Conservation (phyloP, 306 rosid genomes). For the Herpetospermum pedunculosum region DNA sequence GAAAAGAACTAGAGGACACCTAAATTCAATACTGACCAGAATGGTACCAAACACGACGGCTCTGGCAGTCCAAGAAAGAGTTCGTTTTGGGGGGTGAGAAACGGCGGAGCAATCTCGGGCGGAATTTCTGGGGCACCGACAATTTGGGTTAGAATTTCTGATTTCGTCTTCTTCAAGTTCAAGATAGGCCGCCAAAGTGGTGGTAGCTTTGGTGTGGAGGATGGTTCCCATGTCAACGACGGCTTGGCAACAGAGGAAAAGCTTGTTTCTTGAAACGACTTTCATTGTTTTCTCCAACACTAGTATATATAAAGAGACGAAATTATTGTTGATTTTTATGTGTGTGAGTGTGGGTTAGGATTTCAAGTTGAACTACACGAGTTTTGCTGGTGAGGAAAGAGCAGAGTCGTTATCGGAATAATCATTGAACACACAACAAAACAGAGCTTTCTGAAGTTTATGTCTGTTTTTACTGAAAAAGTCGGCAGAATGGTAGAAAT, state of each 20-base stretch:
- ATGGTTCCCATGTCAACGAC: constrained; percentile 32
- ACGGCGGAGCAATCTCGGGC: neutral
- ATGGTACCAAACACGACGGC: constrained; percentile 36
- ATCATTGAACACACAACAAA: neutral
- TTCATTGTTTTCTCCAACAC: constrained; percentile 24
- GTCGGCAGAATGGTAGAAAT: neutral
- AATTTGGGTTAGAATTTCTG: constrained; percentile 12
- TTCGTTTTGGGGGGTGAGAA: constrained; percentile 21
- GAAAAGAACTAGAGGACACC: neutral
- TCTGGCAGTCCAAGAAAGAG: constrained; percentile 31
- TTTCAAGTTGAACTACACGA: neutral
- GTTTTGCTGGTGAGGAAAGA: neutral
- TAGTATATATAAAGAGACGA: neutral
- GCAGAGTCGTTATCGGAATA: neutral
- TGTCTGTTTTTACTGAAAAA: neutral
- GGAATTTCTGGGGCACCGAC: constrained; percentile 10
- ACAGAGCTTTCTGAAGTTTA: neutral
- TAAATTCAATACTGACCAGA: constrained; percentile 27
- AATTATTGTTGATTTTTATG: neutral
- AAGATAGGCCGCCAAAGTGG: constrained; percentile 15
- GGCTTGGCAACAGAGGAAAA: constrained; percentile 65
- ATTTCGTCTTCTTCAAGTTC: constrained; percentile 2
- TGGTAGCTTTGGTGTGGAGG: constrained; percentile 22
- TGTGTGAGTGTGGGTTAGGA: neutral
- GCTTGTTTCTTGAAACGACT: constrained; percentile 41